Base-by-base conservation (phyloP, 257 asterid species). In the Solanum chmielewskii region DNA sequence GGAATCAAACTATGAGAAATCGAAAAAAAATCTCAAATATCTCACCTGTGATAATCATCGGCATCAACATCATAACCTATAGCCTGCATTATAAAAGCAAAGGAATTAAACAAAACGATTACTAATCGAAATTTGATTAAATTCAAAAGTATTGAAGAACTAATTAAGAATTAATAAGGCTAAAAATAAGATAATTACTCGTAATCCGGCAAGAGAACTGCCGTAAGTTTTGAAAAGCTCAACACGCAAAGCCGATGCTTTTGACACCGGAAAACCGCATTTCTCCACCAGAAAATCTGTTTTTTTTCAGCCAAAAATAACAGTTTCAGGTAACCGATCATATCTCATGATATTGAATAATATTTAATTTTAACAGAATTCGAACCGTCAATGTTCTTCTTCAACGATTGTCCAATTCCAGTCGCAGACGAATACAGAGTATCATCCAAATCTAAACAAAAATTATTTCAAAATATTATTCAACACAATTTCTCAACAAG, bases 131-230 rank as follows among this genome's bases (percentile, higher is more conserved):
- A 15, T 25, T 47, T 9, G 84, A 80, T 80, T 80, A 80, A 27
- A 45, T 5, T 3, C 66, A 78, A 78, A 78, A 78, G n/a, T 25
- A 78, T 78, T n/a, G 60, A 76, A 42, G 35, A 41, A 23, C 7
- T 41, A 76, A 41, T 23, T n/a, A 7, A 45, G 27, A 81, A 35
- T 23, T 37, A 35, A 73, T 37, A 37, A 73, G 31, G 31, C 2
- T 52, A 60, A 20, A 45, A 56, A 3, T 4, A n/a, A 60, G 47
- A 33, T 62, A 90, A 87, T 90, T 94, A 96, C 99, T 56, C 98
- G 92, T 82, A 96, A 94, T 77, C 98, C 99, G 86, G 98, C 98
- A 84, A 96, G 93, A 62, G 99, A 92, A 90, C 99, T 96, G 76
- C 98, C 99, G 45, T 96, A 93, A 85, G 93, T 93, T 86, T 86